Conservation (phyloP, 306 rosid species). For the Glycyrrhiza uralensis region DNA sequence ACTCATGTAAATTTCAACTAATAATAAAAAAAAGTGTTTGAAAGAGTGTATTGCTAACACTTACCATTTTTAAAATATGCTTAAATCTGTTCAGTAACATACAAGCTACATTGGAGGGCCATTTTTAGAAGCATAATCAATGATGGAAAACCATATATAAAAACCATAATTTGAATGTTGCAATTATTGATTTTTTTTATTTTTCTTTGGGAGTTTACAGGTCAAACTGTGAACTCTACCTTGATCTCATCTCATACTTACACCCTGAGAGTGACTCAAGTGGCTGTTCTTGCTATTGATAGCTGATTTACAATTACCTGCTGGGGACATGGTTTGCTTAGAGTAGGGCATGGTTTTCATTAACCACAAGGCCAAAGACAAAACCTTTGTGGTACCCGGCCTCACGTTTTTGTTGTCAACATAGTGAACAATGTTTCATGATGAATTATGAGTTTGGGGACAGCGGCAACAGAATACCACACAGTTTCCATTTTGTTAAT, state of each 20-base stretch:
- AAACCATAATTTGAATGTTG: neutral
- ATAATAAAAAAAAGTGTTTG: no score
- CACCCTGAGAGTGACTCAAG: neutral
- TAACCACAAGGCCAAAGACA: conserved; percentile 3
- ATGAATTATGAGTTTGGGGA: neutral
- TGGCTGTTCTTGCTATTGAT: neutral
- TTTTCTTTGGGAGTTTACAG: neutral
- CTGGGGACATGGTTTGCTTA: neutral
- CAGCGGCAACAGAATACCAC: neutral
- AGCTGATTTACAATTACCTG: neutral
- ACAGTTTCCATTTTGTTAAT: neutral
- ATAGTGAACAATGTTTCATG: neutral
- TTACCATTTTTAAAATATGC: no score
- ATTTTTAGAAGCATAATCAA: neutral
- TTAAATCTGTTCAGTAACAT: neutral
- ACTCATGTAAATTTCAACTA: no score
- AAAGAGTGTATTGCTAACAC: no score
- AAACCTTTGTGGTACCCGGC: neutral
- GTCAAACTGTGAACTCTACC: neutral
- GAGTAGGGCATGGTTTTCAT: neutral
- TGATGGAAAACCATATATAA: neutral
- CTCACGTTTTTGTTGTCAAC: neutral
- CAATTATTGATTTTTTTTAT: neutral
- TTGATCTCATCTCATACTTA: neutral
- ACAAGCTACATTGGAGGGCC: neutral